phyloP scores from a whole-genome alignment of 164 flowering plant species.

The Liquidambar formosana region DNA sequence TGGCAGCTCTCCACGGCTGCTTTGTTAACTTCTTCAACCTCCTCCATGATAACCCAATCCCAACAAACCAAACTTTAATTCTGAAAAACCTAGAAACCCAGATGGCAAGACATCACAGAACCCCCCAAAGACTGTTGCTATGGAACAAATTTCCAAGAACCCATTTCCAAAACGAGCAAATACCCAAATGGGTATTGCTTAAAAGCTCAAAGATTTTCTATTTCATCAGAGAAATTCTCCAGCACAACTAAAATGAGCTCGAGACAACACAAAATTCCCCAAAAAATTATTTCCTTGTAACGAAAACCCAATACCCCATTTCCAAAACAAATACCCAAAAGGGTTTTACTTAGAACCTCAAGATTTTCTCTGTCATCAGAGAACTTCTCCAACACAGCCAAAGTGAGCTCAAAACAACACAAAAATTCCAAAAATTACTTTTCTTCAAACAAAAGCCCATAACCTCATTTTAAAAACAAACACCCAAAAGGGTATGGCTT shows the following conservation, averaged over 20 bases:
- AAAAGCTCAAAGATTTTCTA: neutral
- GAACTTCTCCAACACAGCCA: no score
- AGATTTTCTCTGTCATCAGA: no score
- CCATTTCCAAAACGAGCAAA: conserved; percentile 1
- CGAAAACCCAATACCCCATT: conserved; percentile 9
- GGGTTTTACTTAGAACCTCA: neutral
- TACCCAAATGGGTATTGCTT: neutral
- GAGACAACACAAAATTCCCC: neutral
- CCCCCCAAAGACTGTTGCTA: neutral
- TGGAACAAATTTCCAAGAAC: neutral
- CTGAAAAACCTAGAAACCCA: conserved; percentile 18
- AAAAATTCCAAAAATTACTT: neutral
- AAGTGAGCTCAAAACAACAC: neutral
- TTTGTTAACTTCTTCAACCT: conserved; percentile 74
- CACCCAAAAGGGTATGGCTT: neutral
- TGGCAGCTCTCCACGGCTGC: conserved; percentile 81
- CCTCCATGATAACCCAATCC: conserved; percentile 54
- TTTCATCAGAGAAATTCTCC: neutral
- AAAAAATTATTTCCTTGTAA: neutral
- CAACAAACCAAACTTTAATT: neutral
- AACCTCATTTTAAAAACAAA: neutral
- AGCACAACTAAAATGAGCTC: neutral
- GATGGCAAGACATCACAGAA: conserved; percentile 2
- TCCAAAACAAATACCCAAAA: neutral
- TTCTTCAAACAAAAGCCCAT: no score